These are phyloP conservation scores for Xerocomellus chrysenteron DNA, from an alignment of 768 basidiomycete genomes.

Conservation along the genomic window DNA sequence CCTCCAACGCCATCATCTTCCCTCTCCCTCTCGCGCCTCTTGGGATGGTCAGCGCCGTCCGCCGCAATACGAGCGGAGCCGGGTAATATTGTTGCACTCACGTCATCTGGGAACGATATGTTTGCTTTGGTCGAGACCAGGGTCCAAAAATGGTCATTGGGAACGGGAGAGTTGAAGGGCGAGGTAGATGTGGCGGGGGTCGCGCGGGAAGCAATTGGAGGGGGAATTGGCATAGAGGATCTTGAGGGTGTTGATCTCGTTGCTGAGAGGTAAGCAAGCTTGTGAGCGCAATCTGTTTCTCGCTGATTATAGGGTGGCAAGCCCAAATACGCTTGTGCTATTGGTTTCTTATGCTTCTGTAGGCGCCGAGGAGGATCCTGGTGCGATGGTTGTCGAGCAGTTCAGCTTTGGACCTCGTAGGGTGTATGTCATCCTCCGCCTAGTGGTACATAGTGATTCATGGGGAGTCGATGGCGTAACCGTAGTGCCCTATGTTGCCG, in stretches of 20 bases:
- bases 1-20: slow-evolving; percentile 43
- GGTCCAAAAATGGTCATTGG: slow-evolving; percentile 62
- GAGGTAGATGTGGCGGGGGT: slow-evolving; percentile 57
- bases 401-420: slow-evolving; percentile 51
- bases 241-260: slow-evolving; percentile 73
- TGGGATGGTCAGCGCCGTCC: slow-evolving; percentile 41
- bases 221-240: slow-evolving; percentile 52
- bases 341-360: slow-evolving; percentile 66
- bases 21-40: slow-evolving; percentile 43
- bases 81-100: slow-evolving; percentile 67
- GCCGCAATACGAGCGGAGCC: slow-evolving; percentile 42
- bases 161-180: slow-evolving; percentile 54
- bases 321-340: slow-evolving; percentile 55
- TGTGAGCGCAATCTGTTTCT: neutral
- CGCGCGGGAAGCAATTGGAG: slow-evolving; percentile 47
- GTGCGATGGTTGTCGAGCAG: slow-evolving; percentile 34
- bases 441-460: slow-evolving; percentile 33
- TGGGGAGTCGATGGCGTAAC: slow-evolving; percentile 40
- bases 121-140: slow-evolving; percentile 70
- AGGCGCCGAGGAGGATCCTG: slow-evolving; percentile 41
- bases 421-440: slow-evolving; percentile 59
- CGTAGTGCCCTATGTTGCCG: slow-evolving; percentile 74
- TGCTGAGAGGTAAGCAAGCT: slow-evolving; percentile 48
- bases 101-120: slow-evolving; percentile 52
- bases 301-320: slow-evolving; percentile 20